A percentile compares a stretch with the other conserved stretches of the same genome.
Conservation (phyloP, 441 rosid species). For the Gossypium schwendimanii region DNA sequence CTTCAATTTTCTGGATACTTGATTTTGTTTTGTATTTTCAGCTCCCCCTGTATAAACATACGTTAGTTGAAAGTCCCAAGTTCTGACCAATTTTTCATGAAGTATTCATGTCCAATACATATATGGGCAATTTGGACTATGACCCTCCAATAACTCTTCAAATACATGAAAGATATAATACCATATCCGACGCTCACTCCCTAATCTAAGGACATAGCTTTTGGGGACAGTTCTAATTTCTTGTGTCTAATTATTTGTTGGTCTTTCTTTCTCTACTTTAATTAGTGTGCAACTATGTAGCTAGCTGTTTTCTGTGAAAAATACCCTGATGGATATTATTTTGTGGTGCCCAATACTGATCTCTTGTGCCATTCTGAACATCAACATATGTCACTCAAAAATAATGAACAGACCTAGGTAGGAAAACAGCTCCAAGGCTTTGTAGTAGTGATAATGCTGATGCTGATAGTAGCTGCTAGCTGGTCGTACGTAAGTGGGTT, state of each 20-base stretch:
- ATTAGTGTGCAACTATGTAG: neutral
- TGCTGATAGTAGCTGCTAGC: neutral
- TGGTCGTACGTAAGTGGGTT: too few relatives aligned
- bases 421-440: constrained; percentile 1
- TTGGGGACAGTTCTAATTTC: neutral
- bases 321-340: neutral
- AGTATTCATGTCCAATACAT: neutral
- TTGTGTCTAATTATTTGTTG: neutral
- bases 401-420: constrained; percentile 18
- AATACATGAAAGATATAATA: neutral
- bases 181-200: neutral
- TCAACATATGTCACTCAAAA: neutral
- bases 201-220: neutral
- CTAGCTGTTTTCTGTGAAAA: too few relatives aligned
- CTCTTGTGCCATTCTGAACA: neutral
- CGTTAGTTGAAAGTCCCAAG: neutral
- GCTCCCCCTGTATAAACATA: neutral
- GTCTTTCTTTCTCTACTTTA: neutral
- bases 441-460: constrained; percentile 9
- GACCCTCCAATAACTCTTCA: too few relatives aligned
- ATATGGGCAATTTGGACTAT: too few relatives aligned
- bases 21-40: neutral
- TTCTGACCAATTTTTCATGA: neutral
- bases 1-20: neutral
- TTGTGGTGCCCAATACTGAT: neutral